Conservation (phyloP, 2,329 filamentous ascomycete genomes). For the Volutella citrinella region DNA sequence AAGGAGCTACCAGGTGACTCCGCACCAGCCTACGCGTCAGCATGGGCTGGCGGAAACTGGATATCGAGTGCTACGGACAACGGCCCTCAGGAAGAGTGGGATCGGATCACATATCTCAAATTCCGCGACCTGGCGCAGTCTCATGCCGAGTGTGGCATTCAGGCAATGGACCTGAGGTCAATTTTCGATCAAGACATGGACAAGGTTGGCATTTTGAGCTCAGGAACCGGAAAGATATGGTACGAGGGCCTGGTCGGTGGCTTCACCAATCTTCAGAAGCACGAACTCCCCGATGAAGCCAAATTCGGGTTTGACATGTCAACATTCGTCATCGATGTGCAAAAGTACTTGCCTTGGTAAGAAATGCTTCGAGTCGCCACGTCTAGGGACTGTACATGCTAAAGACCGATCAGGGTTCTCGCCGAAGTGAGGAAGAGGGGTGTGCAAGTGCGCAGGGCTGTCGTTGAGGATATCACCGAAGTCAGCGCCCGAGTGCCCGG, state of each 20-base stretch:
- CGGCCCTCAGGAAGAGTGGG: constrained; percentile 10
- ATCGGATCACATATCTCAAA: constrained; percentile 16
- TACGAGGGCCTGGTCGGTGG: constrained; percentile 39
- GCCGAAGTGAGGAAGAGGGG: constrained; percentile 69
- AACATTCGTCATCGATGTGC: constrained; percentile 58
- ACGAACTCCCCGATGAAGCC: constrained; percentile 31
- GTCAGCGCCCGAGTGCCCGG: constrained; percentile 52
- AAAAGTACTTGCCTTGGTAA: constrained; percentile 72
- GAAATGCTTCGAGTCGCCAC: too few species aligned
- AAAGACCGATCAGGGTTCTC: constrained; percentile 53
- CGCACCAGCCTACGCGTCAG: constrained; percentile 77
- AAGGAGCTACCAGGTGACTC: constrained; percentile 87
- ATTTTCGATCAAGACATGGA: constrained; percentile 21
- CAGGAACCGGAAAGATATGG: constrained; percentile 37
- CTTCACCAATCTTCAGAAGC: constrained; percentile 21
- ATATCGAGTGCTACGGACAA: constrained; percentile 55
- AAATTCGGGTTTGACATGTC: constrained; percentile 33
- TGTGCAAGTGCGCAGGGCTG: constrained; percentile 58
- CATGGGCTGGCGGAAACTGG: constrained; percentile 72
- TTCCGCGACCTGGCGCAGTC: constrained; percentile 12
- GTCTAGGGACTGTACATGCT: too few species aligned
- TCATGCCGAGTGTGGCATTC: constrained; percentile 58
- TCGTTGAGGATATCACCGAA: constrained; percentile 64
- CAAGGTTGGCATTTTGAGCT: constrained; percentile 46
- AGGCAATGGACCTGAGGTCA: constrained; percentile 26